Evolutionary conservation across 768 basidiomycete species (phyloP).

Genomic region (Xerocomus spinulosus): DNA sequence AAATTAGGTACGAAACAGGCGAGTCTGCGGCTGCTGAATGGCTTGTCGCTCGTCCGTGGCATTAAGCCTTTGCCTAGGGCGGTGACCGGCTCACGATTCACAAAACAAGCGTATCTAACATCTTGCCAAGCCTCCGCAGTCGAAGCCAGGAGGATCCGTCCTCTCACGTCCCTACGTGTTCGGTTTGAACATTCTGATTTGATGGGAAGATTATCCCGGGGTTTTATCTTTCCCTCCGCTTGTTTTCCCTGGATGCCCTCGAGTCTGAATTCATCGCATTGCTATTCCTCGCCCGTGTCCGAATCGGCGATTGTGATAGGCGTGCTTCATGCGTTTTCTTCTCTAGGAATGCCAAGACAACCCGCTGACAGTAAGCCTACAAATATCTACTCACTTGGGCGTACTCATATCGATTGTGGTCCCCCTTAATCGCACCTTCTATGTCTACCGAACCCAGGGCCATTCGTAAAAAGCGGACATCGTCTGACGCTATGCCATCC

Average conservation of each 20-base stretch:
- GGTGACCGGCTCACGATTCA: neutral
- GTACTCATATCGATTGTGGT: neutral
- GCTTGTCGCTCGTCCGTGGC: constrained; percentile 3
- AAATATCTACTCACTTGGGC: constrained; percentile 22
- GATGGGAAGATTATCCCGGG: constrained; percentile 16
- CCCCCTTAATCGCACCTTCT: constrained; percentile 1
- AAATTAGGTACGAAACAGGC: neutral
- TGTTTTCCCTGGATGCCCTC: constrained; percentile 9
- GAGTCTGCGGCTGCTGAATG: neutral
- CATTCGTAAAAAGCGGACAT: constrained; percentile 30
- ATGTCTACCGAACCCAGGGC: constrained; percentile 29
- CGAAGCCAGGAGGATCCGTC: constrained; percentile 2
- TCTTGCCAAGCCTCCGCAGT: constrained; percentile 7
- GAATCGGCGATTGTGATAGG: constrained; percentile 10
- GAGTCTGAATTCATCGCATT: constrained; percentile 12
- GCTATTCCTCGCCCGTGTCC: constrained; percentile 5
- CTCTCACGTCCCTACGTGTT: constrained; percentile 23
- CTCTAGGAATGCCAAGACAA: constrained; percentile 21
- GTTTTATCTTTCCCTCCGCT: constrained; percentile 7
- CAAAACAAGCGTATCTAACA: constrained; percentile 6
- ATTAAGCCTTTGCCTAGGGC: neutral
- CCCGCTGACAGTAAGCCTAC: constrained; percentile 14
- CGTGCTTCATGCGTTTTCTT: neutral
- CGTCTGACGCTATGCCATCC: constrained; percentile 22
- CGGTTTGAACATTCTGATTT: constrained; percentile 15